phyloP scores from a whole-genome alignment of 192 early-diverging fungal species.

The Backusella tuberculispora region DNA sequence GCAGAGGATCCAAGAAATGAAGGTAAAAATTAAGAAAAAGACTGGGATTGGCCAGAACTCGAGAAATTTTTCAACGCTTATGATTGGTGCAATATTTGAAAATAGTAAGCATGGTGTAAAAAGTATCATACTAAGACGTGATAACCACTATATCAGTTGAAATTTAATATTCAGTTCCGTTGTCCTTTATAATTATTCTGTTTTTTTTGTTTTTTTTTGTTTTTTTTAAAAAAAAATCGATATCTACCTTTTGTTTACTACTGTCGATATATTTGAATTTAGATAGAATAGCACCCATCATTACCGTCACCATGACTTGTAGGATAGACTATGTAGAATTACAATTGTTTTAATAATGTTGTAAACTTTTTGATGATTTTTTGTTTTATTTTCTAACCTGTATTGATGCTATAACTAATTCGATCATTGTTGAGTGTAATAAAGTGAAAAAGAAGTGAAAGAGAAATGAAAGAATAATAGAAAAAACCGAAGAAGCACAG shows the following conservation, averaged over 20 bases:
- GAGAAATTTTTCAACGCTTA: constrained; percentile 61
- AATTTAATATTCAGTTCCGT: neutral
- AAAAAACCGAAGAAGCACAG: neutral
- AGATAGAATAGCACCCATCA: constrained; percentile 27
- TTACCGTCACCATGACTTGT: constrained; percentile 38
- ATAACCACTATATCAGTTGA: constrained; percentile 46
- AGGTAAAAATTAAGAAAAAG: constrained; percentile 46
- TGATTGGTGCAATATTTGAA: constrained; percentile 71
- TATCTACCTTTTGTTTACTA: constrained; percentile 35
- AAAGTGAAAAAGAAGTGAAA: neutral
- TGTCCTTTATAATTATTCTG: neutral
- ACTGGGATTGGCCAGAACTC: constrained; percentile 76
- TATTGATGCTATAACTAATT: neutral
- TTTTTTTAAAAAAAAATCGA: neutral
- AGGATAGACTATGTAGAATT: constrained; percentile 30
- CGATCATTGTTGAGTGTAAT: neutral
- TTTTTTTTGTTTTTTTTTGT: neutral
- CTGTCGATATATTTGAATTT: constrained; percentile 30
- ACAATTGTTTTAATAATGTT: neutral
- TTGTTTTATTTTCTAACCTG: neutral
- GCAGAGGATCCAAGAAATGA: constrained; percentile 42
- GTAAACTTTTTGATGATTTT: neutral
- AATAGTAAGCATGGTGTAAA: constrained; percentile 80
- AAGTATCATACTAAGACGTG: constrained; percentile 66
- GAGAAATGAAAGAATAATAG: neutral